Evolutionary conservation across 148 eudicot species (phyloP), one percentile per base, ranked within the genome.

Genomic region (Oxyria digyna): DNA sequence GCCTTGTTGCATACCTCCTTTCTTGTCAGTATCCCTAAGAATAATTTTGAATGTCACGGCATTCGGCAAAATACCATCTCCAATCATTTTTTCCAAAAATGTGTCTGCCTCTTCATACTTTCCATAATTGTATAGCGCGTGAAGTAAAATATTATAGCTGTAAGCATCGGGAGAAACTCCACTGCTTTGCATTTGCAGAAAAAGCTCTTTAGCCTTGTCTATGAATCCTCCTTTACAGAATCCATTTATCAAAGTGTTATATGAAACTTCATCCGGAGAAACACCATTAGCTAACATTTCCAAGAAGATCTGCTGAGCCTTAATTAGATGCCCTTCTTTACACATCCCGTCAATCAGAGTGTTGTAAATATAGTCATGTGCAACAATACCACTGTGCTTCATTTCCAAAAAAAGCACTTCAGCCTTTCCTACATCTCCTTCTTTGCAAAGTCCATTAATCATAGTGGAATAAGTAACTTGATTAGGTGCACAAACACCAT

Each of bases 261-360:
- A 59, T 24, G 27, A 14, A 14, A 11, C 18, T 11, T 10, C 18
- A 59, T 59, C 10, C 4, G 65, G 33, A 15, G 2, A 14, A 59
- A 59, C 33, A 24, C 65, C 65, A 26, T 1, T 1, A 26, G 65
- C 65, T 26, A 12, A 11, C 65, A 59, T 59, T 11, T 59, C 27
- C 15, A 15, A 59, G 65, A 59, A 57, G 15, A 57, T 14, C 37
- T 59, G 20, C 41, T 72, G 75, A 8, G 69, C 82, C 45, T 69
- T 67, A 29, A 69, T 68, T 59, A 50, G 49, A 6, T 49, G 21
- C 40, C 74, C 78, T 4, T 8, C 6, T 27, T 26, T 24, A 52
- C 75, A 75, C 13, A 78, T 38, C 20, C 81, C 78, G 35, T 68
- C 70, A 72, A 78, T 75, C 31, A 78, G 50, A 13, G 63, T 0